Evolutionary conservation across 2,329 filamentous ascomycete genomes (phyloP).

Genomic region (Apiospora arundinis): DNA sequence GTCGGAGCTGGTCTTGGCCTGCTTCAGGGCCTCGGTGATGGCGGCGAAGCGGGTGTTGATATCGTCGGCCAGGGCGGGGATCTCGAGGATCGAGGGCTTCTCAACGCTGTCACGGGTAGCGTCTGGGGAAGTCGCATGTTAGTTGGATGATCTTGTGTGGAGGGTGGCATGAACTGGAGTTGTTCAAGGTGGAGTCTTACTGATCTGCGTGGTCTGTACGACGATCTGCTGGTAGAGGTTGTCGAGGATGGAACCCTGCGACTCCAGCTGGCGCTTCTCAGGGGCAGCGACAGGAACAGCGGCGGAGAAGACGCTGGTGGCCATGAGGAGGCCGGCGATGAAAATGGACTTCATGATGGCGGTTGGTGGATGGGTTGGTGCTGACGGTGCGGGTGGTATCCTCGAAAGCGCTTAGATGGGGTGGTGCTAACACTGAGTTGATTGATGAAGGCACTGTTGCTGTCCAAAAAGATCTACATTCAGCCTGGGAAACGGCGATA

Average conservation of each 20-base stretch:
- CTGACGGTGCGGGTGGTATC: neutral
- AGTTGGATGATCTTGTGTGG: neutral
- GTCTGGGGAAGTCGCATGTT: neutral
- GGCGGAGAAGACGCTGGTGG: constrained; percentile 19
- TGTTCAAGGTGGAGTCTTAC: neutral
- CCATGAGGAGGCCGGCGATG: constrained; percentile 9
- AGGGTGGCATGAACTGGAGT: neutral
- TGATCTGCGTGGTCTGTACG: constrained; percentile 20
- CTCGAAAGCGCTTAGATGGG: neutral
- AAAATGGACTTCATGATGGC: constrained; percentile 16
- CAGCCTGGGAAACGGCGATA: neutral
- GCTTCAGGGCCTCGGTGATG: constrained; percentile 16
- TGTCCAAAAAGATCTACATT: neutral
- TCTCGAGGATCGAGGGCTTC: constrained; percentile 7
- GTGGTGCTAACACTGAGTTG: neutral
- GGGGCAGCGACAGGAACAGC: neutral
- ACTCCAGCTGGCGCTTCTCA: constrained; percentile 18
- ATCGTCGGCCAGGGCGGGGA: neutral
- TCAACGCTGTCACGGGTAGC: constrained; percentile 13
- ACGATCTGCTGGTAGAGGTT: constrained; percentile 15
- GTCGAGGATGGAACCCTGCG: constrained; percentile 17
- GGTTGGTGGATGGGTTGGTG: neutral
- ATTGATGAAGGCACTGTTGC: neutral
- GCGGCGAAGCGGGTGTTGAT: constrained; percentile 17
- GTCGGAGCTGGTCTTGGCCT: neutral